Percentiles rank a stretch among this genome's conserved stretches.
phyloP scores from a whole-genome alignment of 2,329 filamentous ascomycete species.

The Aspergillus alliaceus region DNA sequence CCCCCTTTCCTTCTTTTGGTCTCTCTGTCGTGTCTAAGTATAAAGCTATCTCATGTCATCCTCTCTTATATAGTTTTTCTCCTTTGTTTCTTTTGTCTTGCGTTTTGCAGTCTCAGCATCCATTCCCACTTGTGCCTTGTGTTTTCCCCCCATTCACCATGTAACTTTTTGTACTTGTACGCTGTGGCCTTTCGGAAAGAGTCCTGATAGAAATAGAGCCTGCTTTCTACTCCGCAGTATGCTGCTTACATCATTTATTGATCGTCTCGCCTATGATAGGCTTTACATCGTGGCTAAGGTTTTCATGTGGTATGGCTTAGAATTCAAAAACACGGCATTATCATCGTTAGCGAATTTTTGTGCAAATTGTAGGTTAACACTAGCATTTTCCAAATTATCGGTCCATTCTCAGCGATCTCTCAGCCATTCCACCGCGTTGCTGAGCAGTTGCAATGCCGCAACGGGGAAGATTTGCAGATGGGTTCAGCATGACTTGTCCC shows the following conservation, averaged over 20 bases:
- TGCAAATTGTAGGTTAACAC: not conserved
- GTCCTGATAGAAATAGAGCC: conserved; percentile 29
- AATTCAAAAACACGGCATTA: not conserved
- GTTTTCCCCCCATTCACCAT: conserved; percentile 11
- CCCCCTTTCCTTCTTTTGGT: conserved; percentile 3
- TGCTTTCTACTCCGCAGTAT: conserved; percentile 16
- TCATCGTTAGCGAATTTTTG: not conserved
- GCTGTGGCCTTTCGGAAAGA: conserved; percentile 16
- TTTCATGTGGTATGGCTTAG: not conserved
- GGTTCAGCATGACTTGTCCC: not conserved
- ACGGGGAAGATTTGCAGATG: not conserved
- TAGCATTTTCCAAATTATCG: not conserved
- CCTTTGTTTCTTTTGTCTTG: not conserved
- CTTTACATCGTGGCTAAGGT: not conserved
- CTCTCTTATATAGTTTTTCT: not conserved
- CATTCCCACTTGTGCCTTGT: conserved; percentile 9
- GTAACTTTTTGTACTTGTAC: conserved; percentile 33
- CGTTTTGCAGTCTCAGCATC: conserved; percentile 8
- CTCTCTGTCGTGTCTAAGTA: conserved; percentile 1
- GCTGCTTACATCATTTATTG: not conserved
- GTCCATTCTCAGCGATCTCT: not conserved
- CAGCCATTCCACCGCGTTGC: not conserved
- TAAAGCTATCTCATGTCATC: conserved; percentile 16
- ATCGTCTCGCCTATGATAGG: not conserved
- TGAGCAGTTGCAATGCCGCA: not conserved